phyloP scores from a whole-genome alignment of 768 basidiomycete genomes.

The Boletellus ananiceps region DNA sequence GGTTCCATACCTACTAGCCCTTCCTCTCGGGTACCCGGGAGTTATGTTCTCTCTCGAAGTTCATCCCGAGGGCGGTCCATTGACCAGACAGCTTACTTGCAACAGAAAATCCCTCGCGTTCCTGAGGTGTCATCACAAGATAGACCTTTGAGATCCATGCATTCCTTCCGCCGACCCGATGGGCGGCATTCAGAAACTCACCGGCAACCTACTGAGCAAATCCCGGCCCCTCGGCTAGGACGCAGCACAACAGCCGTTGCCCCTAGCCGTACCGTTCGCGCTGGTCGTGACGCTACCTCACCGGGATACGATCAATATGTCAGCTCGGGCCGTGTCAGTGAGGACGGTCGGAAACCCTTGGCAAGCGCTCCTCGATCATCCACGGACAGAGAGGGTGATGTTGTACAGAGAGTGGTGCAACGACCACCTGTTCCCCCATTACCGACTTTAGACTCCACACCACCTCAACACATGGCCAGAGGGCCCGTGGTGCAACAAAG shows the following conservation, averaged over 20 bases:
- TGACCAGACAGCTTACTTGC: slow-evolving; percentile 13
- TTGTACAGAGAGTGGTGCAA: slow-evolving; percentile 23
- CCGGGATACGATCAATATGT: slow-evolving; percentile 15
- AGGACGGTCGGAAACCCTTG: slow-evolving; percentile 23
- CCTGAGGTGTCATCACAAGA: slow-evolving; percentile 20
- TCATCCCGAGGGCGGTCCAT: slow-evolving; percentile 17
- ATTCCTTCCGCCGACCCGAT: slow-evolving; percentile 58
- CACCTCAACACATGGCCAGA: slow-evolving; percentile 27
- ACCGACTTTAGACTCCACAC: slow-evolving; percentile 32
- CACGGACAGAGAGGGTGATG: slow-evolving; percentile 20
- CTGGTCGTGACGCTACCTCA: slow-evolving; percentile 14
- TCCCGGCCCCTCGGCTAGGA: slow-evolving; percentile 27
- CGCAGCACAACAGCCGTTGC: slow-evolving; percentile 34
- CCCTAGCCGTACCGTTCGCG: slow-evolving; percentile 10
- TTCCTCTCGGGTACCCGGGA: slow-evolving; percentile 10
- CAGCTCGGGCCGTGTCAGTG: slow-evolving; percentile 24
- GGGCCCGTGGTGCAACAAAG: slow-evolving; percentile 53
- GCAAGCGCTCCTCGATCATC: slow-evolving; percentile 19
- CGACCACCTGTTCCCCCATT: slow-evolving; percentile 38
- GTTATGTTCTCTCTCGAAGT: slow-evolving; percentile 17
- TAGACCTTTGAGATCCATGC: slow-evolving; percentile 41
- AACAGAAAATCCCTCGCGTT: slow-evolving; percentile 20
- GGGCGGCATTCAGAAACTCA: slow-evolving; percentile 33
- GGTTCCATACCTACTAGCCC: slow-evolving; percentile 5
- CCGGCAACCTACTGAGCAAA: slow-evolving; percentile 31